phyloP scores from a whole-genome alignment of 164 flowering plant genomes.

The Vitis amurensis region DNA sequence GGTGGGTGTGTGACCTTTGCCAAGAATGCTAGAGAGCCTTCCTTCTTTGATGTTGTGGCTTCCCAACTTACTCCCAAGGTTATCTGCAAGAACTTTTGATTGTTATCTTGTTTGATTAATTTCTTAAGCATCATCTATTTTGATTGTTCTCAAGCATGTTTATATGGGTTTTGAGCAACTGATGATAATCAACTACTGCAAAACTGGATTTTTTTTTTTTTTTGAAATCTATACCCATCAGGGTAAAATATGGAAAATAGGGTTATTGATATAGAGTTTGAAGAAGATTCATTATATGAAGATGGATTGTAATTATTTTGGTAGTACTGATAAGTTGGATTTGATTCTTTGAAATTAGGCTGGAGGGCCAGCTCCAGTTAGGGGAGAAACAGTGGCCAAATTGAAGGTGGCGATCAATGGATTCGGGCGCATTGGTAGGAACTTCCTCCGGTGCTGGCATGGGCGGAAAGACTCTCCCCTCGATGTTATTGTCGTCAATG shows the following conservation, averaged over 20 bases:
- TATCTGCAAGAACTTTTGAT: neutral
- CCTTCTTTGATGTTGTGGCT: conserved; percentile 75
- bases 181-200: too few relatives aligned
- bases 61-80: conserved; percentile 79
- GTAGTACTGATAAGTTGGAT: neutral
- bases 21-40: conserved; percentile 48
- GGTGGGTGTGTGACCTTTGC: conserved; percentile 47
- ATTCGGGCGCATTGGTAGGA: conserved; percentile 91
- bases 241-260: too few relatives aligned
- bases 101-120: neutral
- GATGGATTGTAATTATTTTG: neutral
- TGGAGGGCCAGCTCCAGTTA: conserved; percentile 47
- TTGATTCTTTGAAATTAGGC: conserved; percentile 25
- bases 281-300: too few relatives aligned
- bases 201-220: too few relatives aligned
- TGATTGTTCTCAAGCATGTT: neutral
- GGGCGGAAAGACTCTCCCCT: conserved; percentile 89
- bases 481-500: conserved; percentile 83
- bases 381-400: conserved; percentile 68
- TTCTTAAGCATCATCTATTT: neutral
- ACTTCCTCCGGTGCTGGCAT: conserved; percentile 99
- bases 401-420: conserved; percentile 95
- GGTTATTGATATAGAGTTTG: too few relatives aligned
- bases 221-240: too few relatives aligned
- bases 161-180: neutral